Evolutionary conservation across 1,139 yeast genomes (phyloP), one percentile per base, ranked within the genome.

Genomic region (Taiozyma sp.): DNA sequence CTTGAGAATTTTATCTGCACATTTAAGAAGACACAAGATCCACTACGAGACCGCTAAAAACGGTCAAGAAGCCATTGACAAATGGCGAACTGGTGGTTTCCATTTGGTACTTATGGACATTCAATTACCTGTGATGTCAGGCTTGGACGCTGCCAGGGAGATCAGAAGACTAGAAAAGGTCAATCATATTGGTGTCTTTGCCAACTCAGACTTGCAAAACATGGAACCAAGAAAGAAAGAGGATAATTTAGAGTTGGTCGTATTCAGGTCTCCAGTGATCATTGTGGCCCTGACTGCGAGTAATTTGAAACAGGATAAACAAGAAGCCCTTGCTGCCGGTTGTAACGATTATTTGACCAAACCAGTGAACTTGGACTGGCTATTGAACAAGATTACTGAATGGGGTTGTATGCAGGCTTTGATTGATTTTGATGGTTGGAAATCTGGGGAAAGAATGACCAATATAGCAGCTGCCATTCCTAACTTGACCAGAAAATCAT

Each of bases 381-480:
- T 93, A 50, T 91, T 92, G 62, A 90, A 88, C 64, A 93, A 93
- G 70, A 88, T 93, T 54, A 89, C 93, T 4, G 99, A 93, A 70
- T 92, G 98, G 98, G 95, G 95, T 2, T 83, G 89, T 64, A 93
- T 93, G 99, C 99, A 93, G 71, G 98, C 98, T 1, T 73, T 93
- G 54, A 92, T 93, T 67, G 96, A 93, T 70, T 93, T 88, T 68
- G 97, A 93, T 68, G 96, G 96, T 36, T 93, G 97, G 97, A 84
- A 84, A 56, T 70, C 69, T 45, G 73, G 73, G 19, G 71, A 70
- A 51, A 65, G 72, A 55, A 68, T 62, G 58, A 57, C 59, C 1
- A 57, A 57, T 40, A 57, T 57, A 2, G 40, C 54, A 6, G 58
- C 59, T 22, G 59, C 59, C 4, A 49, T 57, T 12, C 59, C 59